phyloP scores from a whole-genome alignment of 345 rosid species.

The Garcia nutans region DNA sequence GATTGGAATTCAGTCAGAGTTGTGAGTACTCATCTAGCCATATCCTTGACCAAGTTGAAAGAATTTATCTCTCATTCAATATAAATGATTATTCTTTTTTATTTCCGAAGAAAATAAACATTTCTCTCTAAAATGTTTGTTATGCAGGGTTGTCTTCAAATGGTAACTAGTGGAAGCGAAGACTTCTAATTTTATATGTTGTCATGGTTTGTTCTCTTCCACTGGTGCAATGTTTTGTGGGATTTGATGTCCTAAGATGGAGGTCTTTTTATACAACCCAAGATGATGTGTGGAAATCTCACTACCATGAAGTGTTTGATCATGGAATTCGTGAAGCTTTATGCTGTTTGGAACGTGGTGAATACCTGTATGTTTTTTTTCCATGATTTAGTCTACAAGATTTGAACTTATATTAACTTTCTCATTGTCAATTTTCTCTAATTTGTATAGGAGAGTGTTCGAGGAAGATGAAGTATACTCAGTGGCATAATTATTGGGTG shows the following conservation, averaged over 20 bases:
- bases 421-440: slow-evolving; percentile 11
- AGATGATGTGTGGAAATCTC: slow-evolving; percentile 93
- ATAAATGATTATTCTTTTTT: not conserved
- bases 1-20: not conserved
- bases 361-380: slow-evolving; percentile 60
- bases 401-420: not conserved
- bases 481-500: slow-evolving; percentile 76
- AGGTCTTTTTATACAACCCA: slow-evolving; percentile 77
- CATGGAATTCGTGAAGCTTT: slow-evolving; percentile 90
- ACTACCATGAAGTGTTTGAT: slow-evolving; percentile 90
- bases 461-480: slow-evolving; percentile 92
- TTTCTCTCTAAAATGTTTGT: slow-evolving; percentile 19
- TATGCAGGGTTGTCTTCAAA: slow-evolving; percentile 45
- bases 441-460: slow-evolving; percentile 47
- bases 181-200: slow-evolving; percentile 44
- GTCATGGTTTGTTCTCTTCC: slow-evolving; percentile 51
- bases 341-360: slow-evolving; percentile 83
- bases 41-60: not conserved
- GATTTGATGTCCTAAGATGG: slow-evolving; percentile 81
- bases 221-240: slow-evolving; percentile 65
- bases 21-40: not conserved
- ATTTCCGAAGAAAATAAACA: slow-evolving; percentile 3
- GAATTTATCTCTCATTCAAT: not conserved
- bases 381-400: slow-evolving; percentile 7
- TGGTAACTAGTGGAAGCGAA: slow-evolving; percentile 50